Conservation (phyloP, 495 filamentous ascomycete species). For the Daldinia caldariorum region DNA sequence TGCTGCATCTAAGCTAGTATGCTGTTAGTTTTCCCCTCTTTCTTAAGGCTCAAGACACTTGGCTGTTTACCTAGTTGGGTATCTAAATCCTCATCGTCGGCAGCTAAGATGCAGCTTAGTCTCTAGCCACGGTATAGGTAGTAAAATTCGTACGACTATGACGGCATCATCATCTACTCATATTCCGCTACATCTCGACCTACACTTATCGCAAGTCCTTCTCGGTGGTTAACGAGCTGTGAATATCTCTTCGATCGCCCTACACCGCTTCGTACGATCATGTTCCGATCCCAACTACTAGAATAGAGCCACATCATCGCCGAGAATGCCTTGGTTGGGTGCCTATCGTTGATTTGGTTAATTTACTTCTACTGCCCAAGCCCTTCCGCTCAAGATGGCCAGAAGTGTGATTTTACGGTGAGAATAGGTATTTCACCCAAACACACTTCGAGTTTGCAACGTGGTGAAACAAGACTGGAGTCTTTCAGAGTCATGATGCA, state of each 20-base stretch:
- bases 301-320: constrained; percentile 35
- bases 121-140: constrained; percentile 12
- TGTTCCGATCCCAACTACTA: constrained; percentile 32
- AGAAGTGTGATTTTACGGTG: constrained; percentile 20
- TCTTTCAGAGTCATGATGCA: constrained; percentile 26
- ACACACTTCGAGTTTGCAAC: constrained; percentile 30
- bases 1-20: constrained; percentile 24
- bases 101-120: constrained; percentile 27
- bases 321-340: constrained; percentile 30
- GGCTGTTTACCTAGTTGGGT: constrained; percentile 19
- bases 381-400: constrained; percentile 5
- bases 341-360: constrained; percentile 40
- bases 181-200: constrained; percentile 7
- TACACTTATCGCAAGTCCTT: constrained; percentile 15
- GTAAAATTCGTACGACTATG: constrained; percentile 39
- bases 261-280: constrained; percentile 35
- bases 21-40: constrained; percentile 25
- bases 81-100: constrained; percentile 18
- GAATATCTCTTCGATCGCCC: constrained; percentile 12
- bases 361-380: constrained; percentile 32
- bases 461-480: constrained; percentile 41
- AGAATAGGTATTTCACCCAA: constrained; percentile 25
- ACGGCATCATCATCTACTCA: constrained; percentile 35
- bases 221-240: constrained; percentile 21
- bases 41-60: constrained; percentile 18